Percentiles rank a stretch among this genome's conserved stretches.
These are phyloP conservation scores for Cercospora sp. DNA, from an alignment of 2,329 filamentous ascomycete genomes.

Conservation along the genomic window DNA sequence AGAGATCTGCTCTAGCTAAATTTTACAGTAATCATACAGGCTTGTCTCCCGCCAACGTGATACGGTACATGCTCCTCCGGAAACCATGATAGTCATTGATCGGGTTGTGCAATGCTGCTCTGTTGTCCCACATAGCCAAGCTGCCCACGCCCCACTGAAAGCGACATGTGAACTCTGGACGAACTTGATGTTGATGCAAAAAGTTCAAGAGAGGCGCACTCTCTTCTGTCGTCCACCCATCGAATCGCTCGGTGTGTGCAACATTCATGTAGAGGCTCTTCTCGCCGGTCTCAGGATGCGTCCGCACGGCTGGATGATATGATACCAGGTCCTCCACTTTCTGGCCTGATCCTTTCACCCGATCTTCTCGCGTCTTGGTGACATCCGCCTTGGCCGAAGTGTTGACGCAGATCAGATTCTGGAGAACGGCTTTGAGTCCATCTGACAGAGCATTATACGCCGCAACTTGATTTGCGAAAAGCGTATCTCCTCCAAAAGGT, in stretches of 20 bases:
- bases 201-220: slow-evolving; percentile 73
- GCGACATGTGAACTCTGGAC: slow-evolving; percentile 68
- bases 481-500: slow-evolving; percentile 69
- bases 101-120: slow-evolving; percentile 20
- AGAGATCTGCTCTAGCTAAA: background rate
- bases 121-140: slow-evolving; percentile 17
- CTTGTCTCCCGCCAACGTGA: slow-evolving; percentile 17
- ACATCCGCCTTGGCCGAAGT: slow-evolving; percentile 65
- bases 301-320: slow-evolving; percentile 75
- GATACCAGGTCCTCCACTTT: slow-evolving; percentile 71
- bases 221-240: slow-evolving; percentile 81
- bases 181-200: slow-evolving; percentile 70
- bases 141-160: slow-evolving; percentile 59
- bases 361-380: slow-evolving; percentile 32
- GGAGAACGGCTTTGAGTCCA: slow-evolving; percentile 75
- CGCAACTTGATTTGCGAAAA: slow-evolving; percentile 75
- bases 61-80: slow-evolving; percentile 17
- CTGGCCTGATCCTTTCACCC: slow-evolving; percentile 65
- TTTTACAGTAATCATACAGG: slow-evolving; percentile 7
- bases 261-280: slow-evolving; percentile 80
- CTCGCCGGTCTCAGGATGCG: slow-evolving; percentile 74
- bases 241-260: slow-evolving; percentile 77
- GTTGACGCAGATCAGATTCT: slow-evolving; percentile 58
- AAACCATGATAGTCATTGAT: slow-evolving; percentile 21
- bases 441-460: slow-evolving; percentile 81